Evolutionary conservation across 2,329 filamentous ascomycete genomes (phyloP), one percentile per base, ranked within the genome.

Genomic region (Aspergillus pseudoterreus): DNA sequence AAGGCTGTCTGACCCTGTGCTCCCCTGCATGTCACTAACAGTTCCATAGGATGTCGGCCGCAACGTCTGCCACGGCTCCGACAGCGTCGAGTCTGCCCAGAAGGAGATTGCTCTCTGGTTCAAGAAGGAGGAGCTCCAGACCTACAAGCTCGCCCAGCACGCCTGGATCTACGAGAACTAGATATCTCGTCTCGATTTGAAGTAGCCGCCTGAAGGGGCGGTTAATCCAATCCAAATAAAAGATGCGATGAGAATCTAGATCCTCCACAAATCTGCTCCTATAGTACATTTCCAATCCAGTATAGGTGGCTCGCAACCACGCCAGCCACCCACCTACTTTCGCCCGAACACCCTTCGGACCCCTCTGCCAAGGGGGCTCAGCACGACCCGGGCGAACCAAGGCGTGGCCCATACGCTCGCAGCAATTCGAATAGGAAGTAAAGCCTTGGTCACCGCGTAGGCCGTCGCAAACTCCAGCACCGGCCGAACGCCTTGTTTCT

Each of bases 51-150:
- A 90, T 69, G 87, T 91, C 73, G 94, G 94, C 80, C 90, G 92
- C 77, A 99, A 99, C 83, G 91, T 97, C 81, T 97, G 92, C 89
- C 94, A 99, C 86, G 94, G 94, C 75, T 96, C 91, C 78, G 94
- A 99, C 84, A 86, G 83, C 74, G 92, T 99, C 78, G 94, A 99
- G 86, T 96, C 85, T 82, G 94, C 94, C 79, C 85, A 97, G 88
- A 96, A 97, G 89, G 94, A 99, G 84, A 99, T 99, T 74, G 87
- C 87, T 70, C 86, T 97, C 74, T 99, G 94, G 94, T 99, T 99
- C 88, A 86, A 88, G 78, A 81, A 88, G 65, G 85, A 84, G 65
- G 94, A 97, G 78, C 74, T 96, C 71, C 78, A 90, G 78, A 82
- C 73, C 78, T 97, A 88, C 85, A 92, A 94, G 84, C 80, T 81